These are phyloP conservation scores for Fusarium robinianum DNA, from an alignment of 2,329 filamentous ascomycete genomes.

Conservation along the genomic window DNA sequence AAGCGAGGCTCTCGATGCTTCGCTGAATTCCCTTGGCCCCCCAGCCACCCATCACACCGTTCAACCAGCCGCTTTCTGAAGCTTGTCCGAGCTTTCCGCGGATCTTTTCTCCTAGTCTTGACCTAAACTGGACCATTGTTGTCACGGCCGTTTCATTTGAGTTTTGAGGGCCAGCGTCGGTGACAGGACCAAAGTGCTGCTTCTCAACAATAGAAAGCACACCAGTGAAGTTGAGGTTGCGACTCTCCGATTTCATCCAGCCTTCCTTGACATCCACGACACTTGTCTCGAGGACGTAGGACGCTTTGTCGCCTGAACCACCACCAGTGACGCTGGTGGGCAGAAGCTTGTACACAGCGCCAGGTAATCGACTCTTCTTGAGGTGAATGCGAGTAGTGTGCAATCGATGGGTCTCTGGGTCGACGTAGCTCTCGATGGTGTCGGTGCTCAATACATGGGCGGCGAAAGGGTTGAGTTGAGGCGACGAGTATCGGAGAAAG, in stretches of 20 bases:
- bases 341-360: constrained; percentile 74
- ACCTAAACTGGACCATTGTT: constrained; percentile 75
- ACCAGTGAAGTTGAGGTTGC: constrained; percentile 81
- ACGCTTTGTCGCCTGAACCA: constrained; percentile 67
- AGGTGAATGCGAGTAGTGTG: constrained; percentile 80
- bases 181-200: constrained; percentile 65
- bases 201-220: constrained; percentile 78
- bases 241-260: constrained; percentile 81
- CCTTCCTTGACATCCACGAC: constrained; percentile 79
- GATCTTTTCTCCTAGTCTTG: constrained; percentile 70
- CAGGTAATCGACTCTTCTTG: constrained; percentile 78
- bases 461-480: constrained; percentile 75
- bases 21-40: constrained; percentile 74
- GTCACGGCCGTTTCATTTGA: constrained; percentile 65
- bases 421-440: constrained; percentile 75
- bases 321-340: constrained; percentile 72
- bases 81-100: constrained; percentile 58
- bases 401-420: constrained; percentile 73
- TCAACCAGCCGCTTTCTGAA: constrained; percentile 54
- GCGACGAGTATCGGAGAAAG: constrained; percentile 81
- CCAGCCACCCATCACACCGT: constrained; percentile 60
- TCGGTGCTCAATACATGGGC: constrained; percentile 83
- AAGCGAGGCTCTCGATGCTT: constrained; percentile 78
- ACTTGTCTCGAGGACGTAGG: constrained; percentile 80
- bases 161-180: constrained; percentile 32